Evolutionary conservation across 768 basidiomycete species (phyloP).

Genomic region (Rhizopogon vinicolor): DNA sequence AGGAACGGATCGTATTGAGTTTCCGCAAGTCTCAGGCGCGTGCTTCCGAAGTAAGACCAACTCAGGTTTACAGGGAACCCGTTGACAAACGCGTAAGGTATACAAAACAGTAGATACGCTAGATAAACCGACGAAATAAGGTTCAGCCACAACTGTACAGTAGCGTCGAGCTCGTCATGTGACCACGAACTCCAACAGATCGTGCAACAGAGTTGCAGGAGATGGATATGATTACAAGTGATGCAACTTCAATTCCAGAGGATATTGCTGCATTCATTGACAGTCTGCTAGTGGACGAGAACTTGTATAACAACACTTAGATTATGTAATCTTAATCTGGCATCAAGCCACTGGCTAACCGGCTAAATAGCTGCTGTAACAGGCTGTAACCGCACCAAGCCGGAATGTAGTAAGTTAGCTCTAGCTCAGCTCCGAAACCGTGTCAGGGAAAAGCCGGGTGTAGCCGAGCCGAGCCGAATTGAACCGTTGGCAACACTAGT

Average conservation of each 20-base stretch:
- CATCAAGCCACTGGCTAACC: not conserved
- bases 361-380: too few relatives aligned
- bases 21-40: too few relatives aligned
- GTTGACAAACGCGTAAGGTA: too few relatives aligned
- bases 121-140: too few relatives aligned
- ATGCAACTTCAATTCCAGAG: not conserved
- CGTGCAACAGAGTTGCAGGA: not conserved
- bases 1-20: not conserved
- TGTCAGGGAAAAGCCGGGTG: not conserved
- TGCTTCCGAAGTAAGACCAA: too few relatives aligned
- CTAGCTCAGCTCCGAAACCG: not conserved
- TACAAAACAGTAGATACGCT: too few relatives aligned
- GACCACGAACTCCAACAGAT: too few relatives aligned
- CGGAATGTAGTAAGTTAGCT: not conserved
- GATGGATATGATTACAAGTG: not conserved
- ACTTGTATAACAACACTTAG: not conserved
- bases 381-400: not conserved
- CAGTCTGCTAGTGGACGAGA: not conserved
- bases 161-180: too few relatives aligned
- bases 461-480: not conserved
- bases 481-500: not conserved
- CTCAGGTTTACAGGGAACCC: too few relatives aligned
- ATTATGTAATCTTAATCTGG: not conserved
- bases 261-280: not conserved
- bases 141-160: too few relatives aligned